Percentiles rank a stretch among this genome's conserved stretches.
Evolutionary conservation across 2,329 filamentous ascomycete genomes (phyloP).

Genomic region (Aspergillus neoniger): DNA sequence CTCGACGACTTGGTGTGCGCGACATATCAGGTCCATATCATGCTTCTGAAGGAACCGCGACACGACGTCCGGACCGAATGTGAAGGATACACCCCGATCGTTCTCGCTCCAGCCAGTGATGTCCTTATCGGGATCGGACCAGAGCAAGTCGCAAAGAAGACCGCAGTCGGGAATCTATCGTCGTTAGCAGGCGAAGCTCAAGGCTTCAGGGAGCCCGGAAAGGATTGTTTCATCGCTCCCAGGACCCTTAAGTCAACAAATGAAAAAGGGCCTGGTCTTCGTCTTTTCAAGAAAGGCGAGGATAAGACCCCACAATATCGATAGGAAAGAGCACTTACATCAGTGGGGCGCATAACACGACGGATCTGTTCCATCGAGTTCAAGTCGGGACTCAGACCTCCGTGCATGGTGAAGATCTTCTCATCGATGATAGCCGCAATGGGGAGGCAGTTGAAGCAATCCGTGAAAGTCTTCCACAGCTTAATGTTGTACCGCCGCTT

Average conservation of each 20-base stretch:
- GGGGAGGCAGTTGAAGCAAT: conserved; percentile 98
- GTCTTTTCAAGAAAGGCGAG: background rate
- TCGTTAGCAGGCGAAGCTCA: conserved; percentile 44
- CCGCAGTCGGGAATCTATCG: conserved; percentile 93
- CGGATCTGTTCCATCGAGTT: conserved; percentile 99
- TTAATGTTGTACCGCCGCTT: conserved; percentile 99
- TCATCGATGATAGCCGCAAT: conserved; percentile 99
- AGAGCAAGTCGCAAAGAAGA: conserved; percentile 93
- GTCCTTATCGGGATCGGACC: conserved; percentile 99
- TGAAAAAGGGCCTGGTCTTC: background rate
- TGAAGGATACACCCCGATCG: conserved; percentile 97
- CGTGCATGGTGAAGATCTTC: conserved; percentile 99
- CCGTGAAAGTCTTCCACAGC: conserved; percentile 99
- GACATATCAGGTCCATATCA: conserved; percentile 99
- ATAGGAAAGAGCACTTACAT: conserved; percentile 65
- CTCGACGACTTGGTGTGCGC: conserved; percentile 97
- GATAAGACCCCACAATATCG: background rate
- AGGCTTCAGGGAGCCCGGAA: conserved; percentile 33
- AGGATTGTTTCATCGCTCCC: conserved; percentile 15
- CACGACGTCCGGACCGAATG: conserved; percentile 95
- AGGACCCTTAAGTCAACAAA: background rate
- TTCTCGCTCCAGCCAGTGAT: conserved; percentile 99
- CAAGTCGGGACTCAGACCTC: conserved; percentile 91
- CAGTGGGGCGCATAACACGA: conserved; percentile 96
- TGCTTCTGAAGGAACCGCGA: conserved; percentile 98